Conservation (phyloP, 1,284 basidiomycete species). For the Phlebopus sp. region DNA sequence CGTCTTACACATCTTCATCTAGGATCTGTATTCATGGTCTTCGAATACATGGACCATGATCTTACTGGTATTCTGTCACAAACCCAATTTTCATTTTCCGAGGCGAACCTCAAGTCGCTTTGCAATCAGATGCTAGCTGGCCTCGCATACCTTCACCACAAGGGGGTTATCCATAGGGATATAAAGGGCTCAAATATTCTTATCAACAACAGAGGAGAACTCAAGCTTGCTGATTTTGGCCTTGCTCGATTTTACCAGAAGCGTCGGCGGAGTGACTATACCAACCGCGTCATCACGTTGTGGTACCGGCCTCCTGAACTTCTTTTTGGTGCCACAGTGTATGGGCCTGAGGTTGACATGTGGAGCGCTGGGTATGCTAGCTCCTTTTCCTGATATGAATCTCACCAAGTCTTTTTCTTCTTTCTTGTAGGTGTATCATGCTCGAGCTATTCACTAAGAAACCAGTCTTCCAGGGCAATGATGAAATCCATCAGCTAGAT, state of each 20-base stretch:
- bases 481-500: slow-evolving; percentile 96
- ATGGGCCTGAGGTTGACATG: slow-evolving; percentile 99
- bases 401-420: slow-evolving; percentile 2
- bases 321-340: slow-evolving; percentile 92
- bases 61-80: slow-evolving; percentile 94
- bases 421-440: slow-evolving; percentile 84
- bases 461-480: slow-evolving; percentile 93
- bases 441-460: slow-evolving; percentile 94
- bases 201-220: slow-evolving; percentile 88
- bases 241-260: slow-evolving; percentile 97
- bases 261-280: slow-evolving; percentile 88
- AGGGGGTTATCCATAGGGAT: slow-evolving; percentile 95
- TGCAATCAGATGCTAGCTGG: slow-evolving; percentile 94
- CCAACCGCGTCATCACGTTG: slow-evolving; percentile 97
- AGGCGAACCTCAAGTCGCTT: slow-evolving; percentile 92
- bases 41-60: slow-evolving; percentile 99
- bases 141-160: slow-evolving; percentile 91
- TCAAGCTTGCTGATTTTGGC: slow-evolving; percentile 98
- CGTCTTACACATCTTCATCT: slow-evolving; percentile 14
- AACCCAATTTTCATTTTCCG: slow-evolving; percentile 79
- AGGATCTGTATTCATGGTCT: slow-evolving; percentile 99
- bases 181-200: slow-evolving; percentile 99
- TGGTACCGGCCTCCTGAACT: slow-evolving; percentile 99
- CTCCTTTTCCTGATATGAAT: not conserved
- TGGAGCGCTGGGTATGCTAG: slow-evolving; percentile 93